Conservation (phyloP, 768 basidiomycete genomes). For the Hypholoma sublateritium region DNA sequence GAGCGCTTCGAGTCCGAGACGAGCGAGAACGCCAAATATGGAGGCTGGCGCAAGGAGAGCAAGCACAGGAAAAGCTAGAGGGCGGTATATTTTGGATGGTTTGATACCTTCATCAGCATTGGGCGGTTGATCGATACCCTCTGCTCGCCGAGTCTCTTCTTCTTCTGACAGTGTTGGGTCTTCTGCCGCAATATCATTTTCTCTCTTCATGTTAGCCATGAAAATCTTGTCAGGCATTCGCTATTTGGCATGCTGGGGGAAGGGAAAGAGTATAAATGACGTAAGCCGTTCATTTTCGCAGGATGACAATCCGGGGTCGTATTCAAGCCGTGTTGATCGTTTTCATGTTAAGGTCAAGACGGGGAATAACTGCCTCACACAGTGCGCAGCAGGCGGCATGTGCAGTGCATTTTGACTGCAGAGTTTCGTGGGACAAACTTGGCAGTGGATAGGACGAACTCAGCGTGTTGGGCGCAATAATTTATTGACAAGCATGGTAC, state of each 20-base stretch:
- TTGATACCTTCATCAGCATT: conserved; percentile 26
- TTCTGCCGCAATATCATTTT: neutral
- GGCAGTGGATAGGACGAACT: neutral
- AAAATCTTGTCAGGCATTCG: too few relatives aligned
- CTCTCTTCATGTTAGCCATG: neutral
- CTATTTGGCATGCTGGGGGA: neutral
- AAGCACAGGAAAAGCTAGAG: conserved; percentile 63
- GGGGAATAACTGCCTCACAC: conserved; percentile 13
- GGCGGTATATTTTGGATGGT: conserved; percentile 37
- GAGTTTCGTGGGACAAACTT: neutral
- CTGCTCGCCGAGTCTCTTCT: conserved; percentile 9
- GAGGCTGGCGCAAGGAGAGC: conserved; percentile 76
- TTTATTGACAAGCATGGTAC: conserved; percentile 2
- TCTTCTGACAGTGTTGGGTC: neutral
- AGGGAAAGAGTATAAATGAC: conserved; percentile 1
- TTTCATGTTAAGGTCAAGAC: too few relatives aligned
- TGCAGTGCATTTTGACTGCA: too few relatives aligned
- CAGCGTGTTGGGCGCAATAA: neutral
- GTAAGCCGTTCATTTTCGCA: conserved; percentile 3
- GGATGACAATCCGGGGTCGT: too few relatives aligned
- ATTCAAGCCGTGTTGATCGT: too few relatives aligned
- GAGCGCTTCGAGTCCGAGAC: conserved; percentile 77
- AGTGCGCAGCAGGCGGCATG: conserved; percentile 10
- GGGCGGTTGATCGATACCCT: conserved; percentile 37
- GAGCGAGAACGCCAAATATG: conserved; percentile 82